Base-by-base conservation (phyloP, 345 rosid species). In the Pugionium dolabratum region DNA sequence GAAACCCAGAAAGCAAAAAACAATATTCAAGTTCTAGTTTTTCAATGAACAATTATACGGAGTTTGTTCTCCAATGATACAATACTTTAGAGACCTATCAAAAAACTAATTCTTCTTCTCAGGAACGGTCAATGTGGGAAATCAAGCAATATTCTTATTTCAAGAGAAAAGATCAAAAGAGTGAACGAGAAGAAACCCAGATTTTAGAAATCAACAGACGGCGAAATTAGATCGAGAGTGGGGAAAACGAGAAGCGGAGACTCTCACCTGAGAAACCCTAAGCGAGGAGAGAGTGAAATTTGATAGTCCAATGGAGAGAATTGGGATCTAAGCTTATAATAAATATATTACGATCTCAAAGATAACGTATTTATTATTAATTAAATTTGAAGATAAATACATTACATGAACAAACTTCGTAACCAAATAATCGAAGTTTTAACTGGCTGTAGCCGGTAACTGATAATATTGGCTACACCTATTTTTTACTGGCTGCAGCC, bases 251-350 rank as follows among this genome's bases (percentile, higher is more conserved):
- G 56, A 55, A 35, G n/a, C 25, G 44, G 45, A 67, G 43, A 59
- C 1, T 41, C 43, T 58, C 11, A 69, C 73, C 67, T 61, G 60
- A 60, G 67, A 61, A 69, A 69, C 53, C 59, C 25, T 48, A 62
- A 9, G 9, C 27, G 18, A 29, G 10, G 25, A 57, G 45, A 37
- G 4, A 27, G 36, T 2, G 30, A 25, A 10, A 28, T 48, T 48
- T 6, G 40, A 5, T 2, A 9, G 44, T 50, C n/a, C 46, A 62
- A 48, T 62, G 56, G 66, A 48, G 67, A 25, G 28, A 58, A 60
- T 6, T 42, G 18, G 66, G 67, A 60, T 62, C 66, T 49, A 32
- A 26, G 43, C 45, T 54, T 59, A 18, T 18, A 18, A 18, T 18
- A 18, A 18, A 18, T 18, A 18, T 18, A 0, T 18, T 18, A 18